phyloP scores from a whole-genome alignment of 2,329 filamentous ascomycete species.

The Elsinoe perseae region DNA sequence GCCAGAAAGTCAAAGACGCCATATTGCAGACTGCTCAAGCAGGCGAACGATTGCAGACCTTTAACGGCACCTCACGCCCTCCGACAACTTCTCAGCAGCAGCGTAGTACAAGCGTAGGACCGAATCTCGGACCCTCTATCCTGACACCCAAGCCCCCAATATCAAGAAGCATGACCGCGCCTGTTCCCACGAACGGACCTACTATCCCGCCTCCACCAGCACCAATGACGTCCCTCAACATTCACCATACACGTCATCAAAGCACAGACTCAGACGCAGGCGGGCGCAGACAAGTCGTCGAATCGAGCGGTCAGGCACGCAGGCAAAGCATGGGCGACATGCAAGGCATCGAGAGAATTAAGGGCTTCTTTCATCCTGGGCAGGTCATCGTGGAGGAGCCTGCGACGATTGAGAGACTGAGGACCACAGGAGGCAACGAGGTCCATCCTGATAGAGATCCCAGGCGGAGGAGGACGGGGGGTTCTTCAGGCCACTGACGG shows the following conservation, averaged over 20 bases:
- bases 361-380: conserved; percentile 4
- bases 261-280: neutral
- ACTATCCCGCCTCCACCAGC: neutral
- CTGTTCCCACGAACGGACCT: too few relatives aligned
- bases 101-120: neutral
- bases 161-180: neutral
- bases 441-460: conserved; percentile 18
- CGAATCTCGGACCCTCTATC: neutral
- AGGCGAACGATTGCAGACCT: neutral
- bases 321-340: conserved; percentile 5
- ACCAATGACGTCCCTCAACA: neutral
- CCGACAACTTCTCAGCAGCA: neutral
- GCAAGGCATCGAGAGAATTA: neutral
- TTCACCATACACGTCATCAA: neutral
- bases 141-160: neutral
- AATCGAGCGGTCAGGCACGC: neutral
- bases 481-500: neutral
- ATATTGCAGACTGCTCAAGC: neutral
- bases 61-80: neutral
- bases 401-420: neutral
- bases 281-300: neutral
- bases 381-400: neutral
- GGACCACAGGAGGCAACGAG: neutral
- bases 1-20: neutral
- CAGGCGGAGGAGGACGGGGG: conserved; percentile 14